Conservation (phyloP, 257 asterid species). For the Rhazya stricta region DNA sequence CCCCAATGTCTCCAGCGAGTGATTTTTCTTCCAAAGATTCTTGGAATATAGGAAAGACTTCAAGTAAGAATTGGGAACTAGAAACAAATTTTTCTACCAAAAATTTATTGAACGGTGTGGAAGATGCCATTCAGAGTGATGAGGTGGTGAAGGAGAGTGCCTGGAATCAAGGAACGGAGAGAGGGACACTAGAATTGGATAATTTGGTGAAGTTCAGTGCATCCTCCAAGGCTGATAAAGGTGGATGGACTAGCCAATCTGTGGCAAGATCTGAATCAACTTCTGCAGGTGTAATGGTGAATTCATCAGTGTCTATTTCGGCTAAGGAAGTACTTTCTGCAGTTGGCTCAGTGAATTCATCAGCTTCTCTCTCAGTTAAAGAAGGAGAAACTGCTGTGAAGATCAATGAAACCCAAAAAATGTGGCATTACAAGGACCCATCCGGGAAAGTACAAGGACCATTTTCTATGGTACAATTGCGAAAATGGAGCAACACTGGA, state of each 20-base stretch:
- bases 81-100: conserved; percentile 45
- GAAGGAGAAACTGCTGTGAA: conserved; percentile 41
- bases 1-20: conserved; percentile 62
- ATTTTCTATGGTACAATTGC: conserved; percentile 78
- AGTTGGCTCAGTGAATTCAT: conserved; percentile 34
- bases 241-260: conserved; percentile 36
- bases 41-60: conserved; percentile 44
- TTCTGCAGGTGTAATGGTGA: conserved; percentile 29
- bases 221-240: conserved; percentile 32
- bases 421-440: conserved; percentile 90
- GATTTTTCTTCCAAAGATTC: conserved; percentile 58
- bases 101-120: conserved; percentile 27
- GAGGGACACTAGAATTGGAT: conserved; percentile 34
- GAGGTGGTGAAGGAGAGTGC: conserved; percentile 45
- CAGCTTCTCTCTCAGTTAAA: conserved; percentile 36
- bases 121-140: conserved; percentile 35
- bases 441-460: conserved; percentile 97
- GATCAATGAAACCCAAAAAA: conserved; percentile 81
- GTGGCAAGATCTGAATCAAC: conserved; percentile 42
- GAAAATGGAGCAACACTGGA: conserved; percentile 91
- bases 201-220: conserved; percentile 35
- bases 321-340: conserved; percentile 37
- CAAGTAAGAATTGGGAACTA: conserved; percentile 42
- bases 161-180: conserved; percentile 59
- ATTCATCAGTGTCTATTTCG: neutral